Conservation (phyloP, 2,329 filamentous ascomycete genomes). For the Stachybotrys chartarum region DNA sequence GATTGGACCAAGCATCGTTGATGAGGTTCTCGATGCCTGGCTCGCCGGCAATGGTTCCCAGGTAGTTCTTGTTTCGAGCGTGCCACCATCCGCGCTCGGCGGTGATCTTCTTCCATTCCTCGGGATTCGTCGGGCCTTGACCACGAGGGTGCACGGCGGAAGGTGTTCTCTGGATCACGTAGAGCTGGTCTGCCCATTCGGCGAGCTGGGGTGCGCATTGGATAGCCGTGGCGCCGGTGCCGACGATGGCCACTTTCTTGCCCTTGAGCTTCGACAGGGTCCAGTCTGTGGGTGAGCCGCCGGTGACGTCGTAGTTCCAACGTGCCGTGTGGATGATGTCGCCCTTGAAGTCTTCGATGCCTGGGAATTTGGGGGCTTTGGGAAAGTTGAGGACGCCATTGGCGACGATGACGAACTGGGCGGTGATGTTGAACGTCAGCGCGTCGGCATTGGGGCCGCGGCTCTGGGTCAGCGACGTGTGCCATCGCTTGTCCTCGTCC, state of each 20-base stretch:
- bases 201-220: constrained; percentile 37
- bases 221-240: constrained; percentile 42
- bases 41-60: constrained; percentile 32
- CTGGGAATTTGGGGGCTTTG: constrained; percentile 34
- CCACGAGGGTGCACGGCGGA: constrained; percentile 29
- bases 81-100: constrained; percentile 41
- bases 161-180: constrained; percentile 51
- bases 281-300: constrained; percentile 28
- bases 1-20: constrained; percentile 38
- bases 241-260: constrained; percentile 40
- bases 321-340: constrained; percentile 36
- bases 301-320: constrained; percentile 37
- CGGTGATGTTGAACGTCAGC: constrained; percentile 21
- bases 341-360: constrained; percentile 32
- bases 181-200: constrained; percentile 40
- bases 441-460: constrained; percentile 12
- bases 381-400: constrained; percentile 31
- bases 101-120: constrained; percentile 28
- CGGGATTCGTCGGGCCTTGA: constrained; percentile 31
- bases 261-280: constrained; percentile 34
- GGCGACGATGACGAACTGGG: constrained; percentile 31
- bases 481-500: constrained; percentile 25
- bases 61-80: constrained; percentile 22
- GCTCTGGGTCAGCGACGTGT: constrained; percentile 13
- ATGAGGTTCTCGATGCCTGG: constrained; percentile 33